Conservation (phyloP, 345 rosid species). For the Noccaea bulbosa region DNA sequence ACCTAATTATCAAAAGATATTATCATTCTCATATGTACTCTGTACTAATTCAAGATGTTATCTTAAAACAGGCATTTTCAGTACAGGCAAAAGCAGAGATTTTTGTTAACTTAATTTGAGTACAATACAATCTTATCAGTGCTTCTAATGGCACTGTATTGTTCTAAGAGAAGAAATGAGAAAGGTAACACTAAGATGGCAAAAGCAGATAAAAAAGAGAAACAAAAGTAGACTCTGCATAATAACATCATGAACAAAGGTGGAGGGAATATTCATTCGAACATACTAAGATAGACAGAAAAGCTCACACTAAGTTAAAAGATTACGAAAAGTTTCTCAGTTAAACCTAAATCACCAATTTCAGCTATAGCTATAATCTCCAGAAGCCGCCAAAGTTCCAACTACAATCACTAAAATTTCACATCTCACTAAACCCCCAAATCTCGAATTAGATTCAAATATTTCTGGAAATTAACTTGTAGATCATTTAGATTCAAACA, state of each 20-base stretch:
- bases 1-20: not conserved
- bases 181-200: not conserved
- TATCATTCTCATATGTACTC: not conserved
- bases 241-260: not conserved
- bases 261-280: not conserved
- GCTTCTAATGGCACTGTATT: not conserved
- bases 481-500: too few species aligned
- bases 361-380: not conserved
- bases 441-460: conserved; percentile 1
- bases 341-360: not conserved
- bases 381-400: not conserved
- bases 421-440: not conserved
- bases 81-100: not conserved
- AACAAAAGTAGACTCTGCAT: not conserved
- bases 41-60: not conserved
- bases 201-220: not conserved
- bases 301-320: not conserved
- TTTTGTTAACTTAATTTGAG: not conserved
- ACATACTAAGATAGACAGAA: not conserved
- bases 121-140: not conserved
- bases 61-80: not conserved
- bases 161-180: not conserved
- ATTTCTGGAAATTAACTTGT: not conserved
- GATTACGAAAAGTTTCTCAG: conserved; percentile 1
- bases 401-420: not conserved